A percentile compares a stretch with the other conserved stretches of the same genome.
Conservation (phyloP, 2,329 filamentous ascomycete species). For the Annulohypoxylon truncatum region DNA sequence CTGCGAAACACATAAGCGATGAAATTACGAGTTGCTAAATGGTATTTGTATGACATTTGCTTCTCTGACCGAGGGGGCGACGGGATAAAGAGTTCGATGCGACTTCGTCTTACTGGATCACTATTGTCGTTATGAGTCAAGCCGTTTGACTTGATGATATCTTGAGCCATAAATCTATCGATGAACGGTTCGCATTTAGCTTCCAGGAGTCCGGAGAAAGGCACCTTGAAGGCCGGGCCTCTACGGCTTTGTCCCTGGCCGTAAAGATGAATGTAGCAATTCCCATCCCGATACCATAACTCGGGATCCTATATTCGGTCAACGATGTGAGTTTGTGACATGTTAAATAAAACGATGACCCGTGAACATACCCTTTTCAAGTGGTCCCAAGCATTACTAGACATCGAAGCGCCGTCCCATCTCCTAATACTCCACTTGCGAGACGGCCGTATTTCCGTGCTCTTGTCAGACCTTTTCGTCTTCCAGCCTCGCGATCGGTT, state of each 20-base stretch:
- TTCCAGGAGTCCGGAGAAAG: constrained; percentile 66
- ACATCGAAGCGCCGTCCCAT: constrained; percentile 63
- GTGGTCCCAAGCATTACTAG: constrained; percentile 59
- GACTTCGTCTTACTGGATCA: constrained; percentile 50
- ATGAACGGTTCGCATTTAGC: constrained; percentile 71
- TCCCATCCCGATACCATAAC: constrained; percentile 74
- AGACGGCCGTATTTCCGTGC: constrained; percentile 45
- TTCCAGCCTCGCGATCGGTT: constrained; percentile 53
- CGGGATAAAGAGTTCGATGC: constrained; percentile 78
- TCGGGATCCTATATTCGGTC: constrained; percentile 71
- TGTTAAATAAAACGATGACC: neutral
- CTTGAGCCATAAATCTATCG: constrained; percentile 59
- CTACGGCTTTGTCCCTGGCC: constrained; percentile 71
- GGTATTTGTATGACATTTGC: constrained; percentile 69
- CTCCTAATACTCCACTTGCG: constrained; percentile 55
- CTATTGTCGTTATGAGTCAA: constrained; percentile 45
- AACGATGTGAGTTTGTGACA: constrained; percentile 20
- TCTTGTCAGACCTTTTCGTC: constrained; percentile 50
- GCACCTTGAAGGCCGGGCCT: constrained; percentile 75
- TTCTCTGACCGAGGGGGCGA: constrained; percentile 66
- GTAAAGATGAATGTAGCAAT: constrained; percentile 78
- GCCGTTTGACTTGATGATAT: constrained; percentile 38
- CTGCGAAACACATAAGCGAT: constrained; percentile 76
- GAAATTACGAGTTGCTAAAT: constrained; percentile 78
- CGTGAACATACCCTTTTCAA: constrained; percentile 58